These are phyloP conservation scores for Catenaria anguillulae DNA, from an alignment of 371 early-diverging fungal species.

Conservation along the genomic window DNA sequence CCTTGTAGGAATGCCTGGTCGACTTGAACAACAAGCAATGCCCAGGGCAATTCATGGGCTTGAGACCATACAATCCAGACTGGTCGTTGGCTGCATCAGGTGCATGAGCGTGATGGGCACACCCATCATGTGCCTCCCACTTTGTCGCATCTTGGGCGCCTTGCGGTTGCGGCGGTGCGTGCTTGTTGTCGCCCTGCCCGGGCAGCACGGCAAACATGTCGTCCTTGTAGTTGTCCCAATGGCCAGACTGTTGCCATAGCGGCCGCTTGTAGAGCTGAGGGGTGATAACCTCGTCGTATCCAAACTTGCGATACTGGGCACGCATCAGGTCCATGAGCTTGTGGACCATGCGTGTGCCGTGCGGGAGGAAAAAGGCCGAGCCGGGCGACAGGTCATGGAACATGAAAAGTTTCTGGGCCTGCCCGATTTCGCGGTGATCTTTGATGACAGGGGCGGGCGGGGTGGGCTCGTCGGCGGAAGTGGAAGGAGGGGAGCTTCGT, in stretches of 20 bases:
- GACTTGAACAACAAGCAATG: conserved; percentile 96
- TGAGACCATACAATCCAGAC: conserved; percentile 62
- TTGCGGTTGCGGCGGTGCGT: no score
- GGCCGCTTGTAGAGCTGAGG: conserved; percentile 89
- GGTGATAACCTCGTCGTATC: conserved; percentile 88
- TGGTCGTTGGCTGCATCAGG: conserved; percentile 44
- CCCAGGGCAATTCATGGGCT: conserved; percentile 99
- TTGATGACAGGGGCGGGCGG: no score
- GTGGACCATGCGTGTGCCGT: conserved; percentile 94
- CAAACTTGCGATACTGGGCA: conserved; percentile 70
- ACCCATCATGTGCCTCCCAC: conserved; percentile 7
- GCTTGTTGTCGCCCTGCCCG: neutral
- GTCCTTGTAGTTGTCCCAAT: conserved; percentile 87
- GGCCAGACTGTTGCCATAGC: conserved; percentile 91
- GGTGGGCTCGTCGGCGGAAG: neutral
- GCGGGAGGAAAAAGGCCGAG: conserved; percentile 91
- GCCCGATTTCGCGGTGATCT: conserved; percentile 1
- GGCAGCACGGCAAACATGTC: conserved; percentile 37
- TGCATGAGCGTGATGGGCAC: conserved; percentile 25
- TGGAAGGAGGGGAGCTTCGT: no score
- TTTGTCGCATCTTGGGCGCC: neutral
- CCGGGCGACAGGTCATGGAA: conserved; percentile 96
- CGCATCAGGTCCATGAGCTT: conserved; percentile 75
- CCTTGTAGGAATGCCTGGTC: conserved; percentile 86
- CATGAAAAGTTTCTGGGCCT: conserved; percentile 87